A percentile compares a stretch with the other conserved stretches of the same genome.
Evolutionary conservation across 352 stramenopile species (phyloP).

Genomic region (Phytophthora foliorum): DNA sequence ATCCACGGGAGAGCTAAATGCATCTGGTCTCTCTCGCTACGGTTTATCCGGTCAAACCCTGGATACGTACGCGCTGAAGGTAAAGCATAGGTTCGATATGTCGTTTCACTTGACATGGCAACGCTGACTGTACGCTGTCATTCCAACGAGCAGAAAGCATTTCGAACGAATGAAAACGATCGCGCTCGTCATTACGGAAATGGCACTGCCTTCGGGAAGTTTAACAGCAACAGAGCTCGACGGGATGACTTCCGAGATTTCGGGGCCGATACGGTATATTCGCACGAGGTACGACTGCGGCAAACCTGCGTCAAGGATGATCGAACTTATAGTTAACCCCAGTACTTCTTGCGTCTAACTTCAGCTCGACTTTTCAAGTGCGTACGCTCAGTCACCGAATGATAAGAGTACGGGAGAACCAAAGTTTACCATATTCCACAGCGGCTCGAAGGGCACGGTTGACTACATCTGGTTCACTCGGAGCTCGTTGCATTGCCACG

Average conservation of each 20-base stretch:
- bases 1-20: conserved; percentile 53
- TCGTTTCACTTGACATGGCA: not conserved
- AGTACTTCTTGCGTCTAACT: not conserved
- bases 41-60: conserved; percentile 61
- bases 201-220: conserved; percentile 55
- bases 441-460: conserved; percentile 60
- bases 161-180: conserved; percentile 51
- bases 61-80: conserved; percentile 33
- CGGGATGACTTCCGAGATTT: conserved; percentile 38
- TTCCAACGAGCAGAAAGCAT: conserved; percentile 35
- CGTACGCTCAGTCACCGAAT: conserved; percentile 68
- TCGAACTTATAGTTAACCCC: not conserved
- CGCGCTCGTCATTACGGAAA: conserved; percentile 41
- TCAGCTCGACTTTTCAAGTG: conserved; percentile 66
- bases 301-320: not conserved
- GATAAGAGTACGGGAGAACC: conserved; percentile 62
- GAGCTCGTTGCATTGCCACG: conserved; percentile 61
- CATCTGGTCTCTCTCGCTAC: conserved; percentile 53
- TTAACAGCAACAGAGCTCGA: conserved; percentile 26
- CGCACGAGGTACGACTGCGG: conserved; percentile 36
- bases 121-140: conserved; percentile 1
- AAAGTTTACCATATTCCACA: conserved; percentile 82
- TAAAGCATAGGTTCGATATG: not conserved
- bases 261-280: conserved; percentile 19
- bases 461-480: conserved; percentile 81